Conservation (phyloP, 1,284 basidiomycete genomes). For the Paramarasmius palmivorus region DNA sequence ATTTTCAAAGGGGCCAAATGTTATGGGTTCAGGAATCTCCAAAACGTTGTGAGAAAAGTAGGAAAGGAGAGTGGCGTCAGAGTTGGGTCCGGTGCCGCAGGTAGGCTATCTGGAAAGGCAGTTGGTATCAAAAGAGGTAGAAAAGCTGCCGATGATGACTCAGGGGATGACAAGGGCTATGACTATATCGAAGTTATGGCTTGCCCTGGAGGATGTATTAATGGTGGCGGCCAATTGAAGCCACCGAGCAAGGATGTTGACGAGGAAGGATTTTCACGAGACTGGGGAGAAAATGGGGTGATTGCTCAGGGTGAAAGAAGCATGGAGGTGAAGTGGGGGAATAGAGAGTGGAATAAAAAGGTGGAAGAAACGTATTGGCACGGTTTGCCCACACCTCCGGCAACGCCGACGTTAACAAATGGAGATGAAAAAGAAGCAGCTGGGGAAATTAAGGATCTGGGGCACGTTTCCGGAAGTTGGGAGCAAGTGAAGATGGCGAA, state of each 20-base stretch:
- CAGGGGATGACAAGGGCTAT: slow-evolving; percentile 59
- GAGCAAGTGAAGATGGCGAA: slow-evolving; percentile 33
- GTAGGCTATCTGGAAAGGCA: slow-evolving; percentile 45
- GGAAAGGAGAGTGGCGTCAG: slow-evolving; percentile 83
- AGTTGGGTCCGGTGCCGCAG: slow-evolving; percentile 67
- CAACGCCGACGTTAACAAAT: slow-evolving; percentile 21
- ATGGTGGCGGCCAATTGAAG: slow-evolving; percentile 94
- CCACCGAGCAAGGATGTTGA: slow-evolving; percentile 46
- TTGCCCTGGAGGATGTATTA: slow-evolving; percentile 96
- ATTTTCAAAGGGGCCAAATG: slow-evolving; percentile 94
- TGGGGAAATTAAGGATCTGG: slow-evolving; percentile 13
- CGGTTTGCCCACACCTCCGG: slow-evolving; percentile 50
- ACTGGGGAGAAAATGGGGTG: slow-evolving; percentile 56
- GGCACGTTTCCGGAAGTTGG: slow-evolving; percentile 9
- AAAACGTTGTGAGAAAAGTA: slow-evolving; percentile 94
- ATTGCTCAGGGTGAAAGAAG: slow-evolving; percentile 39
- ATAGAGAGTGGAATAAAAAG: slow-evolving; percentile 75
- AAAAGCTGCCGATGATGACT: slow-evolving; percentile 27
- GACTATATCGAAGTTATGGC: slow-evolving; percentile 99
- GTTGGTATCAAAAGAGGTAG: slow-evolving; percentile 32
- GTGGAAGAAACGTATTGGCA: slow-evolving; percentile 83
- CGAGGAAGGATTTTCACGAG: slow-evolving; percentile 59
- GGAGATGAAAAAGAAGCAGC: slow-evolving; percentile 7
- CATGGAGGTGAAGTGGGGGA: slow-evolving; percentile 59
- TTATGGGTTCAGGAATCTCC: slow-evolving; percentile 97